These are phyloP conservation scores for Rhizopus delemar DNA, from an alignment of 371 early-diverging fungal species.

Conservation along the genomic window DNA sequence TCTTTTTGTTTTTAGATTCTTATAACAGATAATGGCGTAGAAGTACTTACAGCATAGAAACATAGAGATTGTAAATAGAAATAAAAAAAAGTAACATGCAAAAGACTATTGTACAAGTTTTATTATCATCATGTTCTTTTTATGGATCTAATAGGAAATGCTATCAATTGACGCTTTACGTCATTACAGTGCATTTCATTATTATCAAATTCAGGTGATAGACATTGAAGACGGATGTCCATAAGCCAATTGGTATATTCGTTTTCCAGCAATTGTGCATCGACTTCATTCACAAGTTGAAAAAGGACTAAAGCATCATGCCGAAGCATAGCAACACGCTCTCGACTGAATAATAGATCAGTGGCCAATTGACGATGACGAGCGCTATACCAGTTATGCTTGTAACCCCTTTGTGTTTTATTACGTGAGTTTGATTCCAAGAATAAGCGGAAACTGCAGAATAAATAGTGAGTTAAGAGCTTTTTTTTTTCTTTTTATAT, in stretches of 20 bases:
- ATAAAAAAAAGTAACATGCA: background rate
- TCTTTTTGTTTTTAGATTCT: conserved; percentile 49
- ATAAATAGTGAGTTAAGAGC: background rate
- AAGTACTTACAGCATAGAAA: conserved; percentile 63
- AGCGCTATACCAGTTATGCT: conserved; percentile 32
- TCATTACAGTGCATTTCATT: conserved; percentile 21
- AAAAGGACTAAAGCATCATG: conserved; percentile 60
- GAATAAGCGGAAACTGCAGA: conserved; percentile 27
- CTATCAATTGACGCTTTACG: conserved; percentile 21
- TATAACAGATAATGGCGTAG: conserved; percentile 66
- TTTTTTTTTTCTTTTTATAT: background rate
- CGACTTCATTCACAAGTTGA: conserved; percentile 57
- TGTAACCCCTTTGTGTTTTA: background rate
- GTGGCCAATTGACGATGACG: conserved; percentile 55
- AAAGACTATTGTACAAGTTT: background rate
- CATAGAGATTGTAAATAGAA: background rate
- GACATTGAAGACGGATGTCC: conserved; percentile 53
- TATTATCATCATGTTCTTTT: background rate
- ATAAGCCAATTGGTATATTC: conserved; percentile 65
- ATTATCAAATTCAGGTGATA: conserved; percentile 19
- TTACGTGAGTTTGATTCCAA: conserved; percentile 18
- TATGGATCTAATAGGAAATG: conserved; percentile 11
- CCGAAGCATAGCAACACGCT: conserved; percentile 58
- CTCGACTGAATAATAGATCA: conserved; percentile 54
- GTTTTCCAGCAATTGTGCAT: conserved; percentile 53